Evolutionary conservation across 2,329 filamentous ascomycete genomes (phyloP), one percentile per base, ranked within the genome.

Genomic region (Pseudogymnoascus sp.): DNA sequence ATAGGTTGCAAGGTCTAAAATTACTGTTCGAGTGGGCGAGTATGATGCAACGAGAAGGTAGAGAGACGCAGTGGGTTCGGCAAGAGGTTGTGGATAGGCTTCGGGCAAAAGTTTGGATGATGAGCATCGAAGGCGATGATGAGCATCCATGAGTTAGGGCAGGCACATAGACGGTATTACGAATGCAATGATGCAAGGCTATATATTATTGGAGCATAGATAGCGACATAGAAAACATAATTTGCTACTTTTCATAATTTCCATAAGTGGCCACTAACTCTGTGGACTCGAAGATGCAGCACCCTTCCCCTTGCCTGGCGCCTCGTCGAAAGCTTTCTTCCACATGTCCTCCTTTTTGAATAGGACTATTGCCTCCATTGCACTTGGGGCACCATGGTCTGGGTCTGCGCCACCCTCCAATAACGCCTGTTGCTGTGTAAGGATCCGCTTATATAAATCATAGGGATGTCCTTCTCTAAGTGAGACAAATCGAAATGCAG

Each of bases 11-110:
- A 77, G 84, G 87, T 68, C 69, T 90, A 64, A 78, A 79, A 63
- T 69, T 87, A 3, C 71, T 90, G 64, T 88, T 89, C 70, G 80
- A 80, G 61, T 89, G 86, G 84, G 78, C 84, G n/a, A 84, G 88
- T 70, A 71, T 70, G 58, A 69, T 73, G 62, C 71, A 72, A 38
- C 68, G 65, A 64, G 72, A 75, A 58, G 73, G 74, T 62, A 77
- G 73, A 41, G 72, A 71, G 62, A 65, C 76, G 69, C 74, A 73
- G 64, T 86, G 83, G 81, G 69, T 86, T 60, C 77, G 80, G n/a
- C 73, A 73, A 38, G 81, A 82, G 65, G 78, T 83, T 14, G 74
- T 85, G 57, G 80, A 83, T 67, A 74, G 75, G 57, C 68, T 86
- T 67, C 80, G 75, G 69, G 78, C 80, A 28, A 76, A 71, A 20